These are phyloP conservation scores for Chiua sp. DNA, from an alignment of 1,284 basidiomycete species.

Conservation along the genomic window DNA sequence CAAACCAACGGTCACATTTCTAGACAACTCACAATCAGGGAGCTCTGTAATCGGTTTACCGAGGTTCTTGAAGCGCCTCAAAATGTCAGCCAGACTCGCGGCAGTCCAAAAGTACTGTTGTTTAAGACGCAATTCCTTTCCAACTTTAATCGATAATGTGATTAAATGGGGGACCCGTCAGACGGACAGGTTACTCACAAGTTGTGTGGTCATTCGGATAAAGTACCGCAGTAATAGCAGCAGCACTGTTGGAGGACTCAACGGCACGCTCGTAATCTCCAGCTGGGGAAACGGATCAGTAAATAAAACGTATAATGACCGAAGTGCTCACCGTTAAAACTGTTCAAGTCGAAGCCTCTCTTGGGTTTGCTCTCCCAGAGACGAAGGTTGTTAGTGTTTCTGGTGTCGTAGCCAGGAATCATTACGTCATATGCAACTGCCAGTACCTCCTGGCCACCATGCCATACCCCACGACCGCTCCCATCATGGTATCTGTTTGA, in stretches of 20 bases:
- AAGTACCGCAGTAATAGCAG: constrained; percentile 89
- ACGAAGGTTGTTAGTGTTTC: constrained; percentile 79
- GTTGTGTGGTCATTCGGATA: constrained; percentile 85
- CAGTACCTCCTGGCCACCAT: constrained; percentile 89
- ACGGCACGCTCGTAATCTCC: constrained; percentile 92
- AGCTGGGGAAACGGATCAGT: constrained; percentile 46
- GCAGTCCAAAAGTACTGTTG: constrained; percentile 96
- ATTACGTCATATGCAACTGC: constrained; percentile 92
- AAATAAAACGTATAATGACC: background rate
- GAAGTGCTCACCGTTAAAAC: constrained; percentile 77
- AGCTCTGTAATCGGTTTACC: constrained; percentile 77
- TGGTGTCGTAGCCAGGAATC: constrained; percentile 85
- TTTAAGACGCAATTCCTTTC: constrained; percentile 91
- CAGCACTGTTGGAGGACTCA: constrained; percentile 84
- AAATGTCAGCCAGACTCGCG: constrained; percentile 85
- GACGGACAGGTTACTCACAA: constrained; percentile 45
- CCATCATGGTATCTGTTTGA: constrained; percentile 72
- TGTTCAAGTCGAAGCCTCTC: constrained; percentile 90
- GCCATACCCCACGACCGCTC: constrained; percentile 73
- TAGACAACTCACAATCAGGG: constrained; percentile 67
- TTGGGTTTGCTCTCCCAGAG: constrained; percentile 90
- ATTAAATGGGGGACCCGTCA: background rate
- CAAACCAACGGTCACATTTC: background rate
- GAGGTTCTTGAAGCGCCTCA: constrained; percentile 83
- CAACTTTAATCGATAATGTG: constrained; percentile 51